These are phyloP conservation scores for Coniochaeta pulveracea DNA, from an alignment of 2,329 filamentous ascomycete species.

Conservation along the genomic window DNA sequence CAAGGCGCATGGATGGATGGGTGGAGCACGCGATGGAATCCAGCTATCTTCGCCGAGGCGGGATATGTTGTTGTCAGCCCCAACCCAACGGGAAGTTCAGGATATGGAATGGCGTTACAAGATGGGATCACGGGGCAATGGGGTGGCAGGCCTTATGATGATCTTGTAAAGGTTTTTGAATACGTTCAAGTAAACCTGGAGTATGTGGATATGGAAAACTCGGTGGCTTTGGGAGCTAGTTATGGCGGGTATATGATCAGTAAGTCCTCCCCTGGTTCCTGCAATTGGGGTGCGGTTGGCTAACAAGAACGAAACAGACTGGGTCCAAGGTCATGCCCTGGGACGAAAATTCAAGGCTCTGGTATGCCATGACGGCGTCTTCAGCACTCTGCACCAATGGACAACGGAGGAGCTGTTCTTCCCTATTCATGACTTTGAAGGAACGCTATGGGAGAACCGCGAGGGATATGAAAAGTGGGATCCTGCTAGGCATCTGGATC, in stretches of 20 bases:
- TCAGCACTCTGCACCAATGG: slow-evolving; percentile 57
- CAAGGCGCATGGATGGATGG: slow-evolving; percentile 65
- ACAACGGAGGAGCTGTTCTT: slow-evolving; percentile 61
- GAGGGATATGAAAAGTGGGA: slow-evolving; percentile 60
- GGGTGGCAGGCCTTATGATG: slow-evolving; percentile 76
- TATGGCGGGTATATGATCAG: slow-evolving; percentile 71
- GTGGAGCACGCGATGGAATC: slow-evolving; percentile 81
- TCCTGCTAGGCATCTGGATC: slow-evolving; percentile 46
- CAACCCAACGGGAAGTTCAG: slow-evolving; percentile 75
- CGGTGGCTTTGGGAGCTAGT: slow-evolving; percentile 64
- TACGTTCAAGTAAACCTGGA: slow-evolving; percentile 54
- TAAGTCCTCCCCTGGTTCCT: slow-evolving; percentile 18
- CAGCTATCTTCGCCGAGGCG: slow-evolving; percentile 75
- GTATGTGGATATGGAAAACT: slow-evolving; percentile 57
- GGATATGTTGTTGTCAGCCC: slow-evolving; percentile 74
- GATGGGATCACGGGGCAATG: slow-evolving; percentile 71
- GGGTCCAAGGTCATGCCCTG: slow-evolving; percentile 80
- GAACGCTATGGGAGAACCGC: slow-evolving; percentile 49
- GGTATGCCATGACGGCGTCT: slow-evolving; percentile 81
- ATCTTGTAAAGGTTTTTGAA: slow-evolving; percentile 69
- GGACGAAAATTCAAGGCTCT: slow-evolving; percentile 79
- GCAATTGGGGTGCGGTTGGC: not conserved
- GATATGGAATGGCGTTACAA: slow-evolving; percentile 67
- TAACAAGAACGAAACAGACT: slow-evolving; percentile 34
- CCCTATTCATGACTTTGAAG: slow-evolving; percentile 55